A percentile compares a stretch with the other conserved stretches of the same genome.
These are phyloP conservation scores for Debaryomyces udenii DNA, from an alignment of 1,139 yeast species.

Conservation along the genomic window DNA sequence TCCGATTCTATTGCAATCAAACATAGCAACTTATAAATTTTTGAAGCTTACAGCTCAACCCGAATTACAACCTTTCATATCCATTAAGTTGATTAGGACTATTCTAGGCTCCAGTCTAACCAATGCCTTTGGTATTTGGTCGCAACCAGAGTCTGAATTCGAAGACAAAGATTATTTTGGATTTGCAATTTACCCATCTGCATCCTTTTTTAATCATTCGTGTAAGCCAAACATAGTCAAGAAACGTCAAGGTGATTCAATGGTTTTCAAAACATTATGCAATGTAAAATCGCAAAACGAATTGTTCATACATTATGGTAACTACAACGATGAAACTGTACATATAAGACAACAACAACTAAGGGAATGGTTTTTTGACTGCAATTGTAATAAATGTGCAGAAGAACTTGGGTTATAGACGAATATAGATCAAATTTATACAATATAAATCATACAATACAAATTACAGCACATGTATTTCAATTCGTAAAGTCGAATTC, in stretches of 20 bases:
- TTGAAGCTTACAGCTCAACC: conserved; percentile 46
- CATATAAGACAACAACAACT: conserved; percentile 46
- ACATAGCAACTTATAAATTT: conserved; percentile 54
- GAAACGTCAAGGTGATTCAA: conserved; percentile 22
- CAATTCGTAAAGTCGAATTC: conserved; percentile 44
- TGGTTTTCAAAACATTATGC: conserved; percentile 28
- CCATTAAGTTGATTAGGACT: conserved; percentile 44
- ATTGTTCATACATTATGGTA: conserved; percentile 66
- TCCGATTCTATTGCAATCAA: conserved; percentile 55
- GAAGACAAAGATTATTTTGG: conserved; percentile 68
- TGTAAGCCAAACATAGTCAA: conserved; percentile 55
- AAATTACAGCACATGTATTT: too few species aligned
- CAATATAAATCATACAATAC: too few species aligned
- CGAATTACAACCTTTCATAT: conserved; percentile 39
- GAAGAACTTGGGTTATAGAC: neutral
- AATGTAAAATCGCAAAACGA: conserved; percentile 50
- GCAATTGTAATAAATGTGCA: conserved; percentile 55
- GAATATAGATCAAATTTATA: too few species aligned
- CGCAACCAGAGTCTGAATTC: conserved; percentile 34
- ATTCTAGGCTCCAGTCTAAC: conserved; percentile 66
- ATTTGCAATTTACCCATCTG: conserved; percentile 65
- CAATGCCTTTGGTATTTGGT: conserved; percentile 81
- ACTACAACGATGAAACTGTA: conserved; percentile 46
- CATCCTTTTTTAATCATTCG: conserved; percentile 73
- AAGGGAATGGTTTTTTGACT: conserved; percentile 63